A percentile compares a stretch with the other conserved stretches of the same genome.
phyloP scores from a whole-genome alignment of 2,329 filamentous ascomycete genomes.

The Plectosphaerella cucumerina region DNA sequence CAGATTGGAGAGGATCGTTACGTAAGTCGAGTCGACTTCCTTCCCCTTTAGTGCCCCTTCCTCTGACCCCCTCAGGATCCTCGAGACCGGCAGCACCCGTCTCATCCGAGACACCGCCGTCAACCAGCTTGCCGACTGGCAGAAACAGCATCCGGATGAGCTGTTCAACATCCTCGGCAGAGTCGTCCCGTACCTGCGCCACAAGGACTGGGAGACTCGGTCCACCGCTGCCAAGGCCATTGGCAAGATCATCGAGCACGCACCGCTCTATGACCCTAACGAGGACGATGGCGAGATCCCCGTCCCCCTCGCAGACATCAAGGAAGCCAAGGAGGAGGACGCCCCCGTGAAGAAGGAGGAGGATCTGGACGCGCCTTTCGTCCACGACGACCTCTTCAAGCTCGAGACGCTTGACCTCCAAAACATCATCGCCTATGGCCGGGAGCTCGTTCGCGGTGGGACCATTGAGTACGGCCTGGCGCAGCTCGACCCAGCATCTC shows the following conservation, averaged over 20 bases:
- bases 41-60: background rate
- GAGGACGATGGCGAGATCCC: constrained; percentile 52
- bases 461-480: constrained; percentile 83
- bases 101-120: constrained; percentile 96
- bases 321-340: constrained; percentile 27
- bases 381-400: constrained; percentile 60
- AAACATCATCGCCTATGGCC: constrained; percentile 77
- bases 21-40: background rate
- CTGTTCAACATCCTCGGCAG: constrained; percentile 91
- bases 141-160: constrained; percentile 97
- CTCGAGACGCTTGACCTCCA: constrained; percentile 74
- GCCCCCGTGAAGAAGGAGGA: constrained; percentile 58
- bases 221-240: constrained; percentile 91
- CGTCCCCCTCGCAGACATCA: constrained; percentile 20
- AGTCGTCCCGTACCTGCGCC: constrained; percentile 91
- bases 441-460: constrained; percentile 78
- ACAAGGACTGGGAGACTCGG: constrained; percentile 95
- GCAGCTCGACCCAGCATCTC: constrained; percentile 73
- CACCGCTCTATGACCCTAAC: constrained; percentile 84
- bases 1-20: constrained; percentile 4
- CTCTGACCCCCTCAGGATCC: constrained; percentile 55
- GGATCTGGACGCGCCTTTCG: constrained; percentile 40
- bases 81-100: constrained; percentile 95
- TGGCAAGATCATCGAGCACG: constrained; percentile 89
- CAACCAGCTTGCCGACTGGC: constrained; percentile 93